Percentiles rank a stretch among this genome's conserved stretches.
Evolutionary conservation across 371 early-diverging fungal genomes (phyloP).

Genomic region (Blakeslea trispora): DNA sequence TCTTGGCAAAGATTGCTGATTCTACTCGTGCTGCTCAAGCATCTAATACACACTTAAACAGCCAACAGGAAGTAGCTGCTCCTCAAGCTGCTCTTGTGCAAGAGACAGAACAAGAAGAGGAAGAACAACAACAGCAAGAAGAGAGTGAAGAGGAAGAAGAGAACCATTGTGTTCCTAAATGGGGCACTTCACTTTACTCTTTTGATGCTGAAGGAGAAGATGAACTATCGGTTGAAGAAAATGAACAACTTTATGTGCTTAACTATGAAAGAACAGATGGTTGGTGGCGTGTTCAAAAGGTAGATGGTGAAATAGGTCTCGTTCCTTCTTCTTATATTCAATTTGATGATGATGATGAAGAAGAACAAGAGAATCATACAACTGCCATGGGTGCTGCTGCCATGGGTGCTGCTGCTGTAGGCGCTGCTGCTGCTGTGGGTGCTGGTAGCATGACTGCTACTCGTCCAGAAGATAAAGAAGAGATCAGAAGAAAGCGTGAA

Average conservation of each 20-base stretch:
- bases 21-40: conserved; percentile 53
- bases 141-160: conserved; percentile 7
- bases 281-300: conserved; percentile 69
- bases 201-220: conserved; percentile 76
- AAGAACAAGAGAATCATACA: neutral
- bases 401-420: conserved; percentile 27
- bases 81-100: conserved; percentile 15
- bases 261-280: conserved; percentile 77
- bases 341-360: conserved; percentile 48
- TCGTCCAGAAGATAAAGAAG: conserved; percentile 23
- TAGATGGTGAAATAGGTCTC: conserved; percentile 52
- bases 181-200: conserved; percentile 76
- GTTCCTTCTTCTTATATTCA: conserved; percentile 60
- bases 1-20: conserved; percentile 62
- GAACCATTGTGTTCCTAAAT: conserved; percentile 51
- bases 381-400: conserved; percentile 34
- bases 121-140: conserved; percentile 28
- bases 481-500: conserved; percentile 29
- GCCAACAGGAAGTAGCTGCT: conserved; percentile 23
- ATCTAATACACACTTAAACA: conserved; percentile 19
- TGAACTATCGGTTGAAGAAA: conserved; percentile 72
- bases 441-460: conserved; percentile 29
- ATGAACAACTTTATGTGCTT: conserved; percentile 73
- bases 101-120: conserved; percentile 1
- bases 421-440: conserved; percentile 29